These are phyloP conservation scores for Cinnamomum chago DNA, from an alignment of 164 flowering plant genomes.

Conservation along the genomic window DNA sequence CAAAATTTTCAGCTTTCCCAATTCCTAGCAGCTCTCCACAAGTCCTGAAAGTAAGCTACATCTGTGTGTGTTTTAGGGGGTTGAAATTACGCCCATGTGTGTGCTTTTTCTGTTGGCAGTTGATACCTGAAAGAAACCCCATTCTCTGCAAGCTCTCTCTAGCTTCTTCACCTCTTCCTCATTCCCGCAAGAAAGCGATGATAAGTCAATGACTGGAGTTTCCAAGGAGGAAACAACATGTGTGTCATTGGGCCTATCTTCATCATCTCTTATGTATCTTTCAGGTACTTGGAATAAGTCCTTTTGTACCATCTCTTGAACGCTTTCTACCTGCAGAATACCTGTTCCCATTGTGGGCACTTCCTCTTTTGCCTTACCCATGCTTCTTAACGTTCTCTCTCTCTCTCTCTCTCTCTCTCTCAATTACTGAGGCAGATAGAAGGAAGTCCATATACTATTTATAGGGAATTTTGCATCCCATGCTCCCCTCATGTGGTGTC, in stretches of 20 bases:
- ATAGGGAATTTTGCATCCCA: no score
- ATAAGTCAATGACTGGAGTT: constrained; percentile 25
- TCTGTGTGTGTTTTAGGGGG: no score
- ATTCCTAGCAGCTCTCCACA: no score
- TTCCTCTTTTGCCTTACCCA: neutral
- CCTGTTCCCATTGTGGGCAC: constrained; percentile 10
- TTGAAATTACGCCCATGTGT: no score
- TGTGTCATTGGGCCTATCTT: constrained; percentile 6
- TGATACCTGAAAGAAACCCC: constrained; percentile 30
- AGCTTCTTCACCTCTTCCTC: constrained; percentile 19
- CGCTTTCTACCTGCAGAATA: constrained; percentile 15
- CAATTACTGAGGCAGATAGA: no score
- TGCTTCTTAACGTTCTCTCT: no score
- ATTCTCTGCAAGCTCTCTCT: constrained; percentile 24
- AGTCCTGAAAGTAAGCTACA: no score
- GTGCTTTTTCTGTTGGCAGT: no score
- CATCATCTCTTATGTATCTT: constrained; percentile 15
- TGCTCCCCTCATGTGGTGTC: no score
- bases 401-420: no score
- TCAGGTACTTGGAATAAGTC: constrained; percentile 18
- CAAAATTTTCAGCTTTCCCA: no score
- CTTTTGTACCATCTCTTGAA: constrained; percentile 29
- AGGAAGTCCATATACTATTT: no score
- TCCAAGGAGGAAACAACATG: constrained; percentile 4
- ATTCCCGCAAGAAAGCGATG: constrained; percentile 16